Conservation (phyloP, 2,329 filamentous ascomycete genomes). For the Daldinia eschscholtzii region DNA sequence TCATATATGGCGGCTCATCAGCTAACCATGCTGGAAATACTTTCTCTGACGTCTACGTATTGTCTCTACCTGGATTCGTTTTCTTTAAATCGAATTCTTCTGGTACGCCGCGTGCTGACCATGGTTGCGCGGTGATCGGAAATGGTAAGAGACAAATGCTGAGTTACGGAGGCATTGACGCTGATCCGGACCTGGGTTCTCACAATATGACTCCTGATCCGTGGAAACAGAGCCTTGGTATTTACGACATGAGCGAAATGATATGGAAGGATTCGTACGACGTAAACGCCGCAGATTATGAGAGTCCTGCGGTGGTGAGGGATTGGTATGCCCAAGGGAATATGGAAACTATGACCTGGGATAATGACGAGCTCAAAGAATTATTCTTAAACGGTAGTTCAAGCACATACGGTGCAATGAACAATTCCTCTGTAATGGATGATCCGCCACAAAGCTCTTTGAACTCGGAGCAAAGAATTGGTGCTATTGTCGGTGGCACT, state of each 20-base stretch:
- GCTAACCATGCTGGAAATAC: constrained; percentile 30
- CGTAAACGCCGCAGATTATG: constrained; percentile 52
- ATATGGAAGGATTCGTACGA: constrained; percentile 54
- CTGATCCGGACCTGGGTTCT: constrained; percentile 42
- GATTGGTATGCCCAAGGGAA: constrained; percentile 53
- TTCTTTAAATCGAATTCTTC: constrained; percentile 52
- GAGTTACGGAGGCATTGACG: constrained; percentile 54
- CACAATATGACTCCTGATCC: constrained; percentile 50
- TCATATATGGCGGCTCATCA: constrained; percentile 54
- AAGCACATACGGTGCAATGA: constrained; percentile 22
- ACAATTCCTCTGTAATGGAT: constrained; percentile 23
- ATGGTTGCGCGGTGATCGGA: constrained; percentile 55
- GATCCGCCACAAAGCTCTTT: constrained; percentile 7
- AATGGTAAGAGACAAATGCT: constrained; percentile 57
- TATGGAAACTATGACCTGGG: constrained; percentile 48
- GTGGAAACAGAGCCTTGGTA: constrained; percentile 55
- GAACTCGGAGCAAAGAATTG: constrained; percentile 25
- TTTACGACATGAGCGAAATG: constrained; percentile 57
- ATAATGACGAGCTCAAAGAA: constrained; percentile 42
- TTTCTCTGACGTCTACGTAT: constrained; percentile 53
- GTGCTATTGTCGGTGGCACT: constrained; percentile 46
- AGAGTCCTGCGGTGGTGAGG: constrained; percentile 51
- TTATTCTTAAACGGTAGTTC: constrained; percentile 47
- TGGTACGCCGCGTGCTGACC: constrained; percentile 49
- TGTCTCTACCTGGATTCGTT: constrained; percentile 56